These are phyloP conservation scores for Letharia lupina DNA, from an alignment of 495 filamentous ascomycete species.

Conservation along the genomic window DNA sequence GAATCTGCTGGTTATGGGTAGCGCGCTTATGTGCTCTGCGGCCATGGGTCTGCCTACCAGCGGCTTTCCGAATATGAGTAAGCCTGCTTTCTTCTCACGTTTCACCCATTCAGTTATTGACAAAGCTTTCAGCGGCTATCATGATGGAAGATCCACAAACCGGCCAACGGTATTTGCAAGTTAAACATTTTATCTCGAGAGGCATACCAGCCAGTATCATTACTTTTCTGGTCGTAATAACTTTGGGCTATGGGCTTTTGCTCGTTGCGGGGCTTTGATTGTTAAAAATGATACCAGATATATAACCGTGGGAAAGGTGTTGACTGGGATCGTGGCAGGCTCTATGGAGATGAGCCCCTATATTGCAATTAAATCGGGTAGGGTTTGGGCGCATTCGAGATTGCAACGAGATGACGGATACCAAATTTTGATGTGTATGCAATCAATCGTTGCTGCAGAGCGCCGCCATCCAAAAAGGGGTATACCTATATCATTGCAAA, in stretches of 20 bases:
- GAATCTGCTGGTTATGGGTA: constrained; percentile 86
- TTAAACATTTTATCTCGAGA: constrained; percentile 86
- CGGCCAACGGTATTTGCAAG: constrained; percentile 82
- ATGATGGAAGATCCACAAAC: constrained; percentile 96
- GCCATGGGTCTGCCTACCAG: constrained; percentile 90
- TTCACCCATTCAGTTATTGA: constrained; percentile 23
- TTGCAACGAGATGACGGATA: neutral
- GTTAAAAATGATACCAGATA: constrained; percentile 4
- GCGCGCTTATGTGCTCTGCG: constrained; percentile 58
- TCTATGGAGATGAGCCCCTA: neutral
- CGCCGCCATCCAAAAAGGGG: neutral
- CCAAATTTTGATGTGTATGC: neutral
- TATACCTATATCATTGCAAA: neutral
- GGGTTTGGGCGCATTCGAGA: neutral
- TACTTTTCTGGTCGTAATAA: constrained; percentile 72
- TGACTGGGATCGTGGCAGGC: neutral
- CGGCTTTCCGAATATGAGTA: constrained; percentile 99
- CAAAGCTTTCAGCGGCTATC: constrained; percentile 63
- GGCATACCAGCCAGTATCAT: constrained; percentile 82
- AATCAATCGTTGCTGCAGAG: neutral
- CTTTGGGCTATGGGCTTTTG: constrained; percentile 68
- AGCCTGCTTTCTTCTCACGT: constrained; percentile 33
- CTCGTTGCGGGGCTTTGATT: constrained; percentile 16
- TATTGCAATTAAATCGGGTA: neutral
- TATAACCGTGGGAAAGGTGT: neutral